Evolutionary conservation across 306 rosid species (phyloP).

Genomic region (Castanospermum australe): DNA sequence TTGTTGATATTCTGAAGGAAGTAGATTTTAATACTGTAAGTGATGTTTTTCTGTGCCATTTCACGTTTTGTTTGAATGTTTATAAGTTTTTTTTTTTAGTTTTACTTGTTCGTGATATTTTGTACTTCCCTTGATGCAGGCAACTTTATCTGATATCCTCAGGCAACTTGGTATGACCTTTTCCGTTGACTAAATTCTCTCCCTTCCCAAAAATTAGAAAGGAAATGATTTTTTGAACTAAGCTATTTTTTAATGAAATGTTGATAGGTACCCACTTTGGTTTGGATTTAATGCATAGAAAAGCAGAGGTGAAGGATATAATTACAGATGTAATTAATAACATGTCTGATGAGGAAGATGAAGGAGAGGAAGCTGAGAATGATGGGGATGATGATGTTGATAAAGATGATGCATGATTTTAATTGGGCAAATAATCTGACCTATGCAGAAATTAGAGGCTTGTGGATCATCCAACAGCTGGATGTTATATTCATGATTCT

Average conservation of each 20-base stretch:
- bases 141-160: slow-evolving; percentile 88
- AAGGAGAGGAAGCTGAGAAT: slow-evolving; percentile 53
- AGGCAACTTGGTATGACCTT: slow-evolving; percentile 66
- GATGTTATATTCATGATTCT: slow-evolving; percentile 25
- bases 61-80: not conserved
- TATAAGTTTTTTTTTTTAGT: not conserved
- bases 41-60: not conserved
- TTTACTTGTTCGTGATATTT: not conserved
- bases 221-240: not conserved
- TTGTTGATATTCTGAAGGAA: slow-evolving; percentile 69
- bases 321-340: slow-evolving; percentile 80
- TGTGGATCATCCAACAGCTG: slow-evolving; percentile 21
- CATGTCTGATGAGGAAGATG: slow-evolving; percentile 80
- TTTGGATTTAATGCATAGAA: slow-evolving; percentile 82
- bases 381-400: slow-evolving; percentile 52
- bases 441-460: slow-evolving; percentile 25
- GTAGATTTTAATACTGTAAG: slow-evolving; percentile 90
- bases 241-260: slow-evolving; percentile 20
- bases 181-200: not conserved
- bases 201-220: not conserved
- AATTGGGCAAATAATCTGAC: slow-evolving; percentile 16
- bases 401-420: slow-evolving; percentile 37
- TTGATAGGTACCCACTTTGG: slow-evolving; percentile 69
- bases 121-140: slow-evolving; percentile 46
- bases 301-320: slow-evolving; percentile 81